phyloP scores from a whole-genome alignment of 495 filamentous ascomycete species.

The Xylaria scruposa region DNA sequence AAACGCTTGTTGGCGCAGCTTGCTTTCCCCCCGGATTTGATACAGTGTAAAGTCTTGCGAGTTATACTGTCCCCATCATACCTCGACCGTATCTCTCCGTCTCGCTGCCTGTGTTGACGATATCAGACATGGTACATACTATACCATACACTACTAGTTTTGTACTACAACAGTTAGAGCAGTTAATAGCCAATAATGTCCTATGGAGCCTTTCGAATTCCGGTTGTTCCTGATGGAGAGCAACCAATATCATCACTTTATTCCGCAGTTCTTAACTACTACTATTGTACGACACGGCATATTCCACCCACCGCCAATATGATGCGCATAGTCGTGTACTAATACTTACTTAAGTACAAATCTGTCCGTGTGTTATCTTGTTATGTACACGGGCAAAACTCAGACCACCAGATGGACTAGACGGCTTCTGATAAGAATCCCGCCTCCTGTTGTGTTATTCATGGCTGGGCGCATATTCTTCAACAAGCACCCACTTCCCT shows the following conservation, averaged over 20 bases:
- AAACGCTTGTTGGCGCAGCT: conserved; percentile 16
- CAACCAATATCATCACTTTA: neutral
- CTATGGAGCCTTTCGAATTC: neutral
- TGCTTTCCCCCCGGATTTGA: conserved; percentile 20
- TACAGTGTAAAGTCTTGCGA: neutral
- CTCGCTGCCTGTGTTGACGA: neutral
- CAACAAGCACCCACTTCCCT: conserved; percentile 2
- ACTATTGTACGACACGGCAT: neutral
- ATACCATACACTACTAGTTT: neutral
- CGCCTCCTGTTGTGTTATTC: neutral
- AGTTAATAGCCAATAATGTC: neutral
- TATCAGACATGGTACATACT: neutral
- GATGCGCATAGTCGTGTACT: neutral
- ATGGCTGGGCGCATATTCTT: neutral
- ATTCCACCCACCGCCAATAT: neutral
- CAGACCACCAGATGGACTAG: neutral
- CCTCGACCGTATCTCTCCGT: neutral
- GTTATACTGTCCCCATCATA: neutral
- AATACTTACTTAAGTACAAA: neutral
- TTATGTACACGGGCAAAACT: neutral
- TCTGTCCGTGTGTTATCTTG: neutral
- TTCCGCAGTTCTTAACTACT: neutral
- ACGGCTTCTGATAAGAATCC: conserved; percentile 13
- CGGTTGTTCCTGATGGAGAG: neutral
- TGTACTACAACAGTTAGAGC: neutral